Evolutionary conservation across 2,329 filamentous ascomycete species (phyloP), one percentile per base, ranked within the genome.

Genomic region (Colletotrichum kahawae): DNA sequence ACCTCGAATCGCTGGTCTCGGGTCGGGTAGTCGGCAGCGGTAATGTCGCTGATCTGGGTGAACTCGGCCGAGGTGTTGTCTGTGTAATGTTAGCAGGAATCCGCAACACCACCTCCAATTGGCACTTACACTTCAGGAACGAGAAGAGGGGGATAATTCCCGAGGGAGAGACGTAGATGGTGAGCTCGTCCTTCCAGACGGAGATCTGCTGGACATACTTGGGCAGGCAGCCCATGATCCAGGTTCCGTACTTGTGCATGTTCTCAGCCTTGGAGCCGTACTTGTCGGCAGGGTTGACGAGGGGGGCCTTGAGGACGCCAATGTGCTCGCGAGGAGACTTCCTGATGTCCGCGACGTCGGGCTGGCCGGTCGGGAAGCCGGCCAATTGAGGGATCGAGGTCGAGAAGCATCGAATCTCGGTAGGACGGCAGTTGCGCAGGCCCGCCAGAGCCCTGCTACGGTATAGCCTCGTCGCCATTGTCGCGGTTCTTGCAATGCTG

Each of bases 151-250:
- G 97, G 79, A 98, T 92, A 80, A 98, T 92, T 79, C 95, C 97
- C 48, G 94, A 88, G 2, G 97, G 97, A 63, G 95, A 90, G 82
- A 98, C 97, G 86, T 97, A 96, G 84, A 98, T 95, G 80, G 94
- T 95, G 83, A 99, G 92, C 87, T 99, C 97, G 84, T 99, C 97
- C 88, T 99, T 99, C 97, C 97, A 99, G 71, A 99, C 96, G 14
- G 96, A 98, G 88, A 98, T 98, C 88, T 99, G 97, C 88, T 99
- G 97, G 81, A 99, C 92, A 87, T 98, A 98, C 90, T 98, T 98
- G 81, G 97, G 97, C 82, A 99, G 87, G 85, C 95, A 98, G 79
- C 95, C 96, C 92, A 99, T 96, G 82, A 99, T 88, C 91, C 98
- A 99, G 83, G 97, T 93, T 82, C 97, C 97, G 83, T 99, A 99